phyloP scores from a whole-genome alignment of 805 yeast genomes.

The Teunomyces panamensis region DNA sequence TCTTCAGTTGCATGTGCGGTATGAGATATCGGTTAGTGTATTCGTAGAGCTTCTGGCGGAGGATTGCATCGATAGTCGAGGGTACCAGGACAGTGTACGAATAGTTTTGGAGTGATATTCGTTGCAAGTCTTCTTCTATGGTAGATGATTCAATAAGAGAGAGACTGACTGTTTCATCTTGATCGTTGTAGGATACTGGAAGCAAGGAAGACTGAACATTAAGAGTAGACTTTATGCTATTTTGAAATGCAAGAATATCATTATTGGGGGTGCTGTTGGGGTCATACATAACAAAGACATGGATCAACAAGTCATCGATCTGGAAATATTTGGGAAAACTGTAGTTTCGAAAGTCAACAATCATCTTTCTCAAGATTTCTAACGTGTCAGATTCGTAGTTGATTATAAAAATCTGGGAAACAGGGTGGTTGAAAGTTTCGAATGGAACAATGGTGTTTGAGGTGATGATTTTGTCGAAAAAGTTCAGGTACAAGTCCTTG shows the following conservation, averaged over 20 bases:
- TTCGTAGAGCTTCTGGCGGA: constrained; percentile 44
- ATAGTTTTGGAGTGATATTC: constrained; percentile 22
- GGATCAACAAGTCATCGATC: constrained; percentile 55
- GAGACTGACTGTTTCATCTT: not conserved
- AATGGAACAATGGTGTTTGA: constrained; percentile 65
- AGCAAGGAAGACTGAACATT: constrained; percentile 26
- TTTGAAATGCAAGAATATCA: constrained; percentile 31
- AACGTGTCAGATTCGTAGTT: constrained; percentile 49
- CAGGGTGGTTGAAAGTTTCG: constrained; percentile 86
- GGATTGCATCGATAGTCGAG: constrained; percentile 35
- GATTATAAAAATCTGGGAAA: constrained; percentile 67
- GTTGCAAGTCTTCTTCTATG: constrained; percentile 50
- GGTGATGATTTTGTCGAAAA: constrained; percentile 57
- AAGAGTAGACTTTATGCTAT: constrained; percentile 21
- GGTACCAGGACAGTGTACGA: constrained; percentile 23
- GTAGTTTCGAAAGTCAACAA: constrained; percentile 50
- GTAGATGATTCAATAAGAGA: constrained; percentile 32
- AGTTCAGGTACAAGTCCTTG: constrained; percentile 48
- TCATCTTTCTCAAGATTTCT: constrained; percentile 54
- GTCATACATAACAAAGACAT: constrained; percentile 33
- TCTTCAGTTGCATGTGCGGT: constrained; percentile 83
- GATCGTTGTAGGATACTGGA: constrained; percentile 13
- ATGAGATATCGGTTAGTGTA: constrained; percentile 50
- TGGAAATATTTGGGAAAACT: constrained; percentile 64
- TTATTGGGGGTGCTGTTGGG: constrained; percentile 17